Base-by-base conservation (phyloP, 2,329 filamentous ascomycete genomes). In the Sclerotinia nivalis region DNA sequence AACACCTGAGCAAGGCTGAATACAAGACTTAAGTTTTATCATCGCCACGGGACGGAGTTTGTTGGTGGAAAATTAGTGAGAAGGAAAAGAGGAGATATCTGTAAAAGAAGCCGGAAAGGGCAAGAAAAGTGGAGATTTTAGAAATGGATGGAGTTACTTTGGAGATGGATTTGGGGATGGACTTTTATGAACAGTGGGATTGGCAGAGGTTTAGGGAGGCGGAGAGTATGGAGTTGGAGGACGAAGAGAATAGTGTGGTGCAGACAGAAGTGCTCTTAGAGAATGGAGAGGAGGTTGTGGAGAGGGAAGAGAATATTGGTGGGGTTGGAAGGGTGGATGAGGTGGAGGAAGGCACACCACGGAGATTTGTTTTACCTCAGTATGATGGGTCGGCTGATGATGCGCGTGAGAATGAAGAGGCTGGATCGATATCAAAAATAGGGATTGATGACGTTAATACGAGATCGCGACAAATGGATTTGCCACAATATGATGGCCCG, bases 141-240 rank as follows among this genome's bases (percentile, higher is more conserved):
- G 25, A 22, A 22, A 65, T 65, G 61, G 47, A 52, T 43, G 34
- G 47, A 15, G n/a, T 18, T 7, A 9, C n/a, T 12, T 47, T 47
- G 15, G 28, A 49, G 54, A 49, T 31, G 20, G 49, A 56, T 67
- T 37, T 34, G 37, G 65, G 65, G 28, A 65, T 69, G 58, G 28
- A 37, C 1, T 20, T 66, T 60, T 49, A 49, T 60, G 55, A 65
- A 40, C 31, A 65, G 61, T 65, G 47, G 61, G 54, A 67, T 37
- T 67, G 52, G 52, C 64, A 67, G 34, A 43, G 31, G 25, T 55
- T 52, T 54, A 54, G 59, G 34, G 67, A 65, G 37, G 55, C 31
- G 22, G 59, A 45, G 15, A 65, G 47, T 65, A 60, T 69, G 47
- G 56, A 55, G 31, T 20, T 54, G 20, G 31, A 62, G 15, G 59